A percentile compares a stretch with the other conserved stretches of the same genome.
Conservation (phyloP, 495 filamentous ascomycete genomes). For the Podospora bellae-mahoneyi region DNA sequence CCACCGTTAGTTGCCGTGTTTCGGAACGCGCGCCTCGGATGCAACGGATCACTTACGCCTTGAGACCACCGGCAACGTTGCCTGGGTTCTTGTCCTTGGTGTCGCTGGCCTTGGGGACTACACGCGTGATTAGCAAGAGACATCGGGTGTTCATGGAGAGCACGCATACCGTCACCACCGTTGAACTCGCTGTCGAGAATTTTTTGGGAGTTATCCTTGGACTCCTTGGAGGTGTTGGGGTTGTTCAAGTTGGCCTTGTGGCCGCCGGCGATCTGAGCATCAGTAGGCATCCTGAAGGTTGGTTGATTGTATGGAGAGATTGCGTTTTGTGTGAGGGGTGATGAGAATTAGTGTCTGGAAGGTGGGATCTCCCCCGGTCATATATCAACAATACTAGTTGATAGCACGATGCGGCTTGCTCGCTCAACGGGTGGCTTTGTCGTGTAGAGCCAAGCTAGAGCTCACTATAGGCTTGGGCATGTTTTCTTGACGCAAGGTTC, state of each 20-base stretch:
- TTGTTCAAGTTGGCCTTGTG: constrained; percentile 52
- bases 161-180: constrained; percentile 29
- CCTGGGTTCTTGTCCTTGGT: constrained; percentile 40
- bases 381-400: not conserved
- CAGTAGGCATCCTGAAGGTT: constrained; percentile 30
- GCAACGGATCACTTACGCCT: constrained; percentile 35
- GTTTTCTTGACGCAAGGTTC: too few species aligned
- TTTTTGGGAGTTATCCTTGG: constrained; percentile 40
- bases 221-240: constrained; percentile 39
- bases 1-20: not conserved
- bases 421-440: not conserved
- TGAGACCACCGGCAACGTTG: constrained; percentile 43
- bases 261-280: constrained; percentile 42
- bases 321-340: not conserved
- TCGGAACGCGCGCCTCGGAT: not conserved
- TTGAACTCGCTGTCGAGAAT: constrained; percentile 45
- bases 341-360: not conserved
- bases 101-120: constrained; percentile 30
- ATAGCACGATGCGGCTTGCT: not conserved
- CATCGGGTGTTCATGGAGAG: not conserved
- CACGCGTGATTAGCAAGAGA: not conserved
- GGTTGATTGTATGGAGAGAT: not conserved
- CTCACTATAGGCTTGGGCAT: not conserved
- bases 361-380: not conserved
- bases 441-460: not conserved